Conservation (phyloP, 441 rosid genomes). For the Lepidium campestre region DNA sequence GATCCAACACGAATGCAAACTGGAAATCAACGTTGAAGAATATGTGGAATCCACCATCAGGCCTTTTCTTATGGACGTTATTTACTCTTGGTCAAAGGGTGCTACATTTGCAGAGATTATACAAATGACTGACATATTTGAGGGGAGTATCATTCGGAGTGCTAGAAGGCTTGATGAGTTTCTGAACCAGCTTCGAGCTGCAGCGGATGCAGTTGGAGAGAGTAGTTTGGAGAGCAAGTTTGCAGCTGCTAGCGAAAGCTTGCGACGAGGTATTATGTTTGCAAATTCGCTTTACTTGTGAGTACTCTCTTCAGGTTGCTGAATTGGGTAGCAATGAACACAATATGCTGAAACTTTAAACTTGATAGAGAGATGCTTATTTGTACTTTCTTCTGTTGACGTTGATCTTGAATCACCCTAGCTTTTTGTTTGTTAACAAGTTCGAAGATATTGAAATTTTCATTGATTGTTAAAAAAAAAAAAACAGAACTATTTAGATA, state of each 20-base stretch:
- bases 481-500: no score
- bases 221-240: conserved; percentile 66
- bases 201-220: conserved; percentile 95
- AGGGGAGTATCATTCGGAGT: conserved; percentile 92
- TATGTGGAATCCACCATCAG: conserved; percentile 94
- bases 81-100: conserved; percentile 97
- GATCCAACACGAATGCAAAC: conserved; percentile 97
- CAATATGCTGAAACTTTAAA: neutral
- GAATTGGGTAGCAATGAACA: neutral
- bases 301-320: neutral
- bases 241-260: conserved; percentile 84
- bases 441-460: conserved; percentile 1
- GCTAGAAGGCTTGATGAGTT: conserved; percentile 94
- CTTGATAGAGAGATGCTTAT: conserved; percentile 7
- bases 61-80: conserved; percentile 92
- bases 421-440: conserved; percentile 5
- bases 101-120: conserved; percentile 87
- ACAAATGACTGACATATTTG: conserved; percentile 94
- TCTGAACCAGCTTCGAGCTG: conserved; percentile 88
- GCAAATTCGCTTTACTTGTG: conserved; percentile 90
- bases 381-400: conserved; percentile 12
- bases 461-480: no score
- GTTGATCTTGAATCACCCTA: neutral
- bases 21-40: conserved; percentile 83
- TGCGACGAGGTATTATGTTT: conserved; percentile 93